phyloP scores from a whole-genome alignment of 352 stramenopile genomes.

The Plasmopara halstedii region DNA sequence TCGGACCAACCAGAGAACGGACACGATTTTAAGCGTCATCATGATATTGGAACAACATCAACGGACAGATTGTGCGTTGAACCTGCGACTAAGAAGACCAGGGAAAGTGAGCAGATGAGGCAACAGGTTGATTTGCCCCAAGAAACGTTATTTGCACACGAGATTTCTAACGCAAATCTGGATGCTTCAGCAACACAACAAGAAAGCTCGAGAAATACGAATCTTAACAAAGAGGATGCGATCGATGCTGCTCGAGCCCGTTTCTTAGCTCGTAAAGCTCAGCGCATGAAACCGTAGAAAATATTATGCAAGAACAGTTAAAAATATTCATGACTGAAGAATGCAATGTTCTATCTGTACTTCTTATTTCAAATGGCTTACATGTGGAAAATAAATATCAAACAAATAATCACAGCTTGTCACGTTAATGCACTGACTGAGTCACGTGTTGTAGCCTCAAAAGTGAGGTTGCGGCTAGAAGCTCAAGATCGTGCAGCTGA shows the following conservation, averaged over 20 bases:
- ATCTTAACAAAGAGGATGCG: conserved; percentile 57
- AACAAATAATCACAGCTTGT: conserved; percentile 7
- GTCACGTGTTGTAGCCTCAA: conserved; percentile 61
- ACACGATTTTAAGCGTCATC: neutral
- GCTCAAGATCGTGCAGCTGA: conserved; percentile 64
- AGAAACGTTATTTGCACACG: neutral
- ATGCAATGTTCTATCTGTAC: conserved; percentile 20
- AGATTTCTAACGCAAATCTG: neutral
- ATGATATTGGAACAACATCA: neutral
- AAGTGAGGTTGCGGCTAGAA: conserved; percentile 66
- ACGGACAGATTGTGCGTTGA: conserved; percentile 1
- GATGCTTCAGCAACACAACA: conserved; percentile 3
- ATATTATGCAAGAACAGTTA: no score
- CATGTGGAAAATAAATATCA: conserved; percentile 36
- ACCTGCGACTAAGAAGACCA: conserved; percentile 13
- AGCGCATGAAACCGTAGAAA: conserved; percentile 20
- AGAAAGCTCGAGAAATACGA: conserved; percentile 12
- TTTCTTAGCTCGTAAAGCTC: conserved; percentile 81
- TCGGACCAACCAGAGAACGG: conserved; percentile 2
- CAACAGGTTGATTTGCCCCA: neutral
- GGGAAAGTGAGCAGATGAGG: conserved; percentile 1
- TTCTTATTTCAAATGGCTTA: conserved; percentile 17
- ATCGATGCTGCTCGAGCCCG: conserved; percentile 73
- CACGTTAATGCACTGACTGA: conserved; percentile 73
- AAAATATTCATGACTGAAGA: no score